Evolutionary conservation across 2,329 filamentous ascomycete species (phyloP), one percentile per base, ranked within the genome.

Genomic region (Plenodomus lindquistii): DNA sequence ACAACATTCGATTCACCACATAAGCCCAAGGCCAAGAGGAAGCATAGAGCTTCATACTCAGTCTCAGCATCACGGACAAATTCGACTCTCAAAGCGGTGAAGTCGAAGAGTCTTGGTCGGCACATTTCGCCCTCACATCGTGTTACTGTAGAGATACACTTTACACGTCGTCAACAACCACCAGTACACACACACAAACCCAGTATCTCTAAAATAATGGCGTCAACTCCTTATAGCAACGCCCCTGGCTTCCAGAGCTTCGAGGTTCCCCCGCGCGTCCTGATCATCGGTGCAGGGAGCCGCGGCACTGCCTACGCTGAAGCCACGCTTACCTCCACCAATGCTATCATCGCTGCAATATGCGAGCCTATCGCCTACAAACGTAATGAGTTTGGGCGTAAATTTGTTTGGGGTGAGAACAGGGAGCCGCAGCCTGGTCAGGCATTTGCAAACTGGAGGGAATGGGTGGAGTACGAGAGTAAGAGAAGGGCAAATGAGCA

Each of bases 351-450:
- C 50, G 83, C 81, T 18, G 89, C 89, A 20, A 84, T 99, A 15
- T 91, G 88, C 18, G 94, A 97, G 61, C 91, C 92, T 0, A 78
- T 90, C 57, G 70, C 79, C 13, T 94, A 86, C 74, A 95, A 96
- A 73, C 84, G 93, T 4, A 75, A 80, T 36, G 78, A 81, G 0
- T 85, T 97, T 42, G 89, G 88, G 11, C 75, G 76, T 13, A 83
- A 77, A 50, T 90, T 88, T 70, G 88, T 97, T 63, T 93, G 89
- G 89, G 81, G 81, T 3, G 29, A 40, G 0, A 62, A 73, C 1
- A 60, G 62, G 0, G 55, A 70, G 0, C 77, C 85, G 0, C 47
- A 66, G 1, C 79, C 84, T 6, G 87, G 86, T 2, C 83, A 94
- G 55, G 79, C 83, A 15, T 97, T 96, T 65, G 57, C 67, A 1